Percentiles rank a stretch among this genome's conserved stretches.
phyloP scores from a whole-genome alignment of 768 basidiomycete species.

The Trametes coccinea region DNA sequence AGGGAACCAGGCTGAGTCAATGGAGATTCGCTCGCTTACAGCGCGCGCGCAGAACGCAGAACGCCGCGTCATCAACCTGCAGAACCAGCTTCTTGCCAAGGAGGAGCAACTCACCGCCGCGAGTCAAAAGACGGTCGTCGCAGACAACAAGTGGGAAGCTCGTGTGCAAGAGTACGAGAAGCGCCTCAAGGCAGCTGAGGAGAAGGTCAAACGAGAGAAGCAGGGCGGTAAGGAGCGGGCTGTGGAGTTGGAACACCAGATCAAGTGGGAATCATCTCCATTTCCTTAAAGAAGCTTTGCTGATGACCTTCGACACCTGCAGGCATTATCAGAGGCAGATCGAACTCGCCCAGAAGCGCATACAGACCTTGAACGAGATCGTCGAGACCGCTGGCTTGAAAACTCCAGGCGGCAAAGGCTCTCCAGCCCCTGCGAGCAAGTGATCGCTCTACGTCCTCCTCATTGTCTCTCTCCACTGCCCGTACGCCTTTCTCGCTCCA shows the following conservation, averaged over 20 bases:
- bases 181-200: conserved; percentile 78
- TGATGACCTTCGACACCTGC: neutral
- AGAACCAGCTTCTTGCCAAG: conserved; percentile 77
- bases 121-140: conserved; percentile 67
- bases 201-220: conserved; percentile 89
- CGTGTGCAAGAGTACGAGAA: conserved; percentile 92
- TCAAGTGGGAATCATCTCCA: conserved; percentile 51
- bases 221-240: conserved; percentile 92
- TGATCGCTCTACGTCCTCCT: neutral
- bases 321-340: conserved; percentile 24
- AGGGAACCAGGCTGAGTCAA: conserved; percentile 57
- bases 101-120: conserved; percentile 82
- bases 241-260: conserved; percentile 69
- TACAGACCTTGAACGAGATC: conserved; percentile 56
- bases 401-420: conserved; percentile 8
- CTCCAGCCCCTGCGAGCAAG: neutral
- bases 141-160: conserved; percentile 91
- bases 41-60: conserved; percentile 84
- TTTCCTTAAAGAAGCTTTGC: neutral
- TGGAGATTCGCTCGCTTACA: conserved; percentile 68
- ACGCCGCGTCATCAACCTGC: conserved; percentile 79
- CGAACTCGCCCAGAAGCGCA: conserved; percentile 75
- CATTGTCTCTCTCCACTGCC: neutral
- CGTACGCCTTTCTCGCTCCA: neutral
- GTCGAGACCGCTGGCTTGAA: conserved; percentile 28